Base-by-base conservation (phyloP, 164 flowering plant species). In the Kingdonia uniflora region DNA sequence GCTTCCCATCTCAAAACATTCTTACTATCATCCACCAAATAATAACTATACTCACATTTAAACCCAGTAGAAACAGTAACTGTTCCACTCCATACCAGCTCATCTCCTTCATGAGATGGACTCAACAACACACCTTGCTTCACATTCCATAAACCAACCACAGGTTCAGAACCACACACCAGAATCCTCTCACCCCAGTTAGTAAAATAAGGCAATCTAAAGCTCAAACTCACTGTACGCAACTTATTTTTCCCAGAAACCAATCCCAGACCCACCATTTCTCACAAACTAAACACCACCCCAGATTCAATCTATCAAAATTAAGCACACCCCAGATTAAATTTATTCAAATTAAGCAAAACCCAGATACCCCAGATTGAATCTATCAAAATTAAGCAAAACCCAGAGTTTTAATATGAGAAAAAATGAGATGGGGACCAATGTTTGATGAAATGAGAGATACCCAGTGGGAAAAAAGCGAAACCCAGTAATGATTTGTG, bases 141-240 rank as follows among this genome's bases (percentile, higher is more conserved):
- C 76, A 85, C 87, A 65, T 82, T 65, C 94, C 95, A 80, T 14
- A 86, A 80, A 58, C 98, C 98, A 47, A 91, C 75, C 57, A 72
- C 56, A 1, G 80, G 76, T 33, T 77, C 85, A 2, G 98, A 91
- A 37, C 98, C 98, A 54, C 87, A 83, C 0, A 91, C 87, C 0
- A 87, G 59, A 39, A 91, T 50, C 67, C 73, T 77, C 64, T 91
- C 84, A 8, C 98, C 98, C 98, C 98, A 91, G 0, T 85, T 78
- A 44, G 98, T 91, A 46, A 46, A 79, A 55, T 91, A 87, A 11
- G 98, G 95, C 43, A 91, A 53, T 49, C 81, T 76, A 63, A 91
- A 91, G 58, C 74, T 67, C 65, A 87, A 64, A 16, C 60, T 77
- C 65, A 79, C 81, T 1, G 78, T 70, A 54, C 74, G 81, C 51